Evolutionary conservation across 805 yeast genomes (phyloP), one percentile per base, ranked within the genome.

Genomic region (Yamadazyma olivae): DNA sequence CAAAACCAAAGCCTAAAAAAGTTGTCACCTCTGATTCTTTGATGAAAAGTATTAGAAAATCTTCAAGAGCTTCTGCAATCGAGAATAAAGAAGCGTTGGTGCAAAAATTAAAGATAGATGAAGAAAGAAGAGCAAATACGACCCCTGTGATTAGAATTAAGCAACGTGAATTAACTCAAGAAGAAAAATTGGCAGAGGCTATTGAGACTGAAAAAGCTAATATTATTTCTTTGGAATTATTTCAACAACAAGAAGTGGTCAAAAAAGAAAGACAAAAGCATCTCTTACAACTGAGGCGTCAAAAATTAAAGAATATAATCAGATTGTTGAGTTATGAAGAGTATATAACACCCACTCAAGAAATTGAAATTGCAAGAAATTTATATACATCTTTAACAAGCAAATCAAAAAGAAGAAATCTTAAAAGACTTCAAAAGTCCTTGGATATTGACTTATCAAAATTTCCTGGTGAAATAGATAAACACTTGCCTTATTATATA

Each of bases 141-240:
- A 46, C 70, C 30, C 78, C 72, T 32, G 64, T 70, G 4, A 56
- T 61, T 1, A 56, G 66, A 19, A 54, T 59, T 6, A 59, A 70
- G 40, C 63, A 68, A 32, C 57, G 57, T 13, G 78, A 78, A 62
- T 62, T 79, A 51, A 83, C 93, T 0, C 83, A 83, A 48, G 88
- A 77, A 40, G 87, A 84, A 51, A 65, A 82, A 27, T 58, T 84
- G 30, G 81, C 74, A n/a, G 93, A 88, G 55, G 98, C 99, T 1
- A 66, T 80, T 30, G 83, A 81, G 48, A 93, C 97, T 0, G 99
- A 93, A 59, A 71, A 74, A 53, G 72, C 75, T 29, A 93, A 93
- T 56, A 64, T 79, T 2, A 66, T 77, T 18, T 83, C 96, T 3
- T 65, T 93, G 45, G 79, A 83, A 43, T 70, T 75, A 49, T 93